Percentiles rank a stretch among this genome's conserved stretches.
phyloP scores from a whole-genome alignment of 73 alveolate species.

The Paramecium tetraurelia region DNA sequence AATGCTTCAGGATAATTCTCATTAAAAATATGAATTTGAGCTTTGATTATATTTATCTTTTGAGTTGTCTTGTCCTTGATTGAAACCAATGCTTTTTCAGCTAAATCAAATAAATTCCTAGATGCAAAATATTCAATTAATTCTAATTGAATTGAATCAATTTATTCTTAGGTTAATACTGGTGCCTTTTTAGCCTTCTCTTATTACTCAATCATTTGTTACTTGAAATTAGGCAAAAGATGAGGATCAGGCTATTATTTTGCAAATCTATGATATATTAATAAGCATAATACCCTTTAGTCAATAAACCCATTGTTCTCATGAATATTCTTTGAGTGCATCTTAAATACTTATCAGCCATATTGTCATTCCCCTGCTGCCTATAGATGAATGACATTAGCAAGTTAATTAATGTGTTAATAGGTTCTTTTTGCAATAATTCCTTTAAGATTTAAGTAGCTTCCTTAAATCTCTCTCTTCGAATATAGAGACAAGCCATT shows the following conservation, averaged over 20 bases:
- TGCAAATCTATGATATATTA: constrained; percentile 26
- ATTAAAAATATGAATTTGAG: constrained; percentile 49
- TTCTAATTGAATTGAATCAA: constrained; percentile 68
- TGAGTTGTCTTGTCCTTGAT: constrained; percentile 40
- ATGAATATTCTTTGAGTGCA: constrained; percentile 59
- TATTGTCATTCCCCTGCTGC: constrained; percentile 61
- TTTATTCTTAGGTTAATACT: constrained; percentile 57
- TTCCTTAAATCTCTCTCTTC: constrained; percentile 68
- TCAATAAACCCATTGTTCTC: constrained; percentile 69
- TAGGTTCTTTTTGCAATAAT: constrained; percentile 61
- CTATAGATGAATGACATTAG: constrained; percentile 68
- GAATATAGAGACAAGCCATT: constrained; percentile 64
- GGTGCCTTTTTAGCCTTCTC: constrained; percentile 64
- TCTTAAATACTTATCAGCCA: constrained; percentile 73
- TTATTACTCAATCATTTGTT: constrained; percentile 35
- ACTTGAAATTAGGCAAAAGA: constrained; percentile 38
- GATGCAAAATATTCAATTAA: constrained; percentile 69
- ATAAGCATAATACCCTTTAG: constrained; percentile 27
- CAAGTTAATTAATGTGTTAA: constrained; percentile 65
- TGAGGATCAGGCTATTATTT: constrained; percentile 51
- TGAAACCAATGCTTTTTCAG: constrained; percentile 51
- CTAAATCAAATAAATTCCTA: constrained; percentile 66
- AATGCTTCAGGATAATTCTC: constrained; percentile 32
- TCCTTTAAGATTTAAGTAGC: constrained; percentile 67
- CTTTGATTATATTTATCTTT: constrained; percentile 21